phyloP scores from a whole-genome alignment of 306 rosid species.

The Astragalus glycyphyllos region DNA sequence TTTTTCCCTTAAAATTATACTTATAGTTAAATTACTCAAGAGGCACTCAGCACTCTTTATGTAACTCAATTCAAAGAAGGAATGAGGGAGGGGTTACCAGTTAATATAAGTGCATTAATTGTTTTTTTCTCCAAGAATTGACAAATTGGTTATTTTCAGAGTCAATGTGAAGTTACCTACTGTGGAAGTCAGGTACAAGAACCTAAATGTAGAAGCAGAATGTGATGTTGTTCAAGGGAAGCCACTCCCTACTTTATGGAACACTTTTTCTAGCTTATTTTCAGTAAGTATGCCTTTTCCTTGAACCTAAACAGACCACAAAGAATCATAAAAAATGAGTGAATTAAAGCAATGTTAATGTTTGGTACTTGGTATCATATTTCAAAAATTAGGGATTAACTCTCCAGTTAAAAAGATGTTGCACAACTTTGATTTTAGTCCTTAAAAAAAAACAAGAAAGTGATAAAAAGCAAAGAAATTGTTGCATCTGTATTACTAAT shows the following conservation, averaged over 20 bases:
- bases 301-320: slow-evolving; percentile 27
- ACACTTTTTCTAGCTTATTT: slow-evolving; percentile 50
- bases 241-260: slow-evolving; percentile 69
- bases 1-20: not conserved
- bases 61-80: not conserved
- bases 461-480: not conserved
- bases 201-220: slow-evolving; percentile 56
- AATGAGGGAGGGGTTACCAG: not conserved
- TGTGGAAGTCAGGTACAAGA: slow-evolving; percentile 63
- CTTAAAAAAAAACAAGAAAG: no score
- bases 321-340: slow-evolving; percentile 13
- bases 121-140: slow-evolving; percentile 39
- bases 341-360: slow-evolving; percentile 24
- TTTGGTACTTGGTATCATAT: not conserved
- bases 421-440: no score
- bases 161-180: slow-evolving; percentile 58
- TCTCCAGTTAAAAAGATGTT: no score
- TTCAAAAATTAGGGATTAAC: not conserved
- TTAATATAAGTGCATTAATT: slow-evolving; percentile 13
- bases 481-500: slow-evolving; percentile 7
- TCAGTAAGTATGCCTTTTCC: slow-evolving; percentile 54
- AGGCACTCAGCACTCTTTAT: slow-evolving; percentile 2
- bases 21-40: not conserved
- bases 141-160: slow-evolving; percentile 47
- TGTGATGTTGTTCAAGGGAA: slow-evolving; percentile 67